Conservation (phyloP, 768 basidiomycete genomes). For the Boletus sp. region DNA sequence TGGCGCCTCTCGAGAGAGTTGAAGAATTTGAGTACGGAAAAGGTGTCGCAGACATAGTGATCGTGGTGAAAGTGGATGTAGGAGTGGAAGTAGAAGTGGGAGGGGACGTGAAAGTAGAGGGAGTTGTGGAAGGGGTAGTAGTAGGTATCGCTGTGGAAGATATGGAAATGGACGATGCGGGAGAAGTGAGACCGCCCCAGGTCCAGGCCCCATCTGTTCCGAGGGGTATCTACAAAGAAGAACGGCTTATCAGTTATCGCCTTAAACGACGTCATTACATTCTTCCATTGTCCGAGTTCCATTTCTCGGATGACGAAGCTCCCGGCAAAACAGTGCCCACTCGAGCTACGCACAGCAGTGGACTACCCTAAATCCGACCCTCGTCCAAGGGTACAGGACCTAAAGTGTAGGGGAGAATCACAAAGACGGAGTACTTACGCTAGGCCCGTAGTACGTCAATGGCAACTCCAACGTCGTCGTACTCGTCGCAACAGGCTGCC, state of each 20-base stretch:
- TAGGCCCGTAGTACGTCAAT: constrained; percentile 80
- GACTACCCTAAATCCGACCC: neutral
- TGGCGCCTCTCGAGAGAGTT: constrained; percentile 27
- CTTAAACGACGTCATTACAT: constrained; percentile 9
- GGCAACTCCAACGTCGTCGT: constrained; percentile 64
- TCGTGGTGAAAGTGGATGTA: constrained; percentile 21
- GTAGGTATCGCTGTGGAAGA: constrained; percentile 28
- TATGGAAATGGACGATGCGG: constrained; percentile 40
- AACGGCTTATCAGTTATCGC: constrained; percentile 12
- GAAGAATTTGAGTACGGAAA: constrained; percentile 29
- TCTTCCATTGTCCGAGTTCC: neutral
- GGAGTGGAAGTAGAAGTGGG: constrained; percentile 28
- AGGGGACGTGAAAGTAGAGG: constrained; percentile 32
- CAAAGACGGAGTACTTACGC: constrained; percentile 48
- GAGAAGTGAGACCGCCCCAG: constrained; percentile 72
- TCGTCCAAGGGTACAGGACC: neutral
- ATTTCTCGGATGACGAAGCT: neutral
- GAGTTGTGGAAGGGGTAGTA: constrained; percentile 16
- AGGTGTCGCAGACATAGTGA: constrained; percentile 29
- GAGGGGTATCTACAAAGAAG: constrained; percentile 61
- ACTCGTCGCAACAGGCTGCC: constrained; percentile 53
- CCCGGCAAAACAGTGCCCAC: neutral
- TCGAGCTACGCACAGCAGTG: neutral
- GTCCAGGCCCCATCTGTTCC: constrained; percentile 60
- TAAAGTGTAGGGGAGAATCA: neutral